Base-by-base conservation (phyloP, 352 stramenopile species). In the Phytophthora brassicae region DNA sequence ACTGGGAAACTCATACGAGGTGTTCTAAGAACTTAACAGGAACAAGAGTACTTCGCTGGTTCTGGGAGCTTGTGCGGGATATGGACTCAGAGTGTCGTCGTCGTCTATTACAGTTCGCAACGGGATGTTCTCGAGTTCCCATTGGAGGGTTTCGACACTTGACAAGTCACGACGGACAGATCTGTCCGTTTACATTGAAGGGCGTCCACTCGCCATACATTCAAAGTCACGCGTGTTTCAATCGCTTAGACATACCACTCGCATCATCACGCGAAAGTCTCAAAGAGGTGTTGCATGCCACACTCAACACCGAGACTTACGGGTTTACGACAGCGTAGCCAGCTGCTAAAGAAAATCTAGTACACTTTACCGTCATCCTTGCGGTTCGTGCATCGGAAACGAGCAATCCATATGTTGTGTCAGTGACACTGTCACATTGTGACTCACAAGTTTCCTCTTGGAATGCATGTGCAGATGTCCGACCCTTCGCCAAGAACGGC, bases 241-340 rank as follows among this genome's bases (percentile, higher is more conserved):
- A 88, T 41, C 65, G 67, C 0, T 92, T 99, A 51, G 96, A 99
- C 71, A 66, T 99, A 16, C 95, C 96, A n/a, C 38, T 98, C 38
- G 93, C 83, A 55, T 51, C 43, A 20, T 60, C 65, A 17, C 69
- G 61, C 11, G 56, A 79, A 35, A 81, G 97, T 43, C 56, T 84
- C 17, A 58, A 64, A 35, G 69, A 64, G 9, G 54, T 79, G 49
- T 51, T 86, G 1, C 59, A 70, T 38, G 69, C 65, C 22, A 75
- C 63, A 2, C 44, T 81, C 22, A 60, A 56, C 39, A 75, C 61
- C 0, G 74, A 83, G 33, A 46, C 47, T 19, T 79, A 79, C 45
- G 74, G 74, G 28, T 80, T 83, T 36, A 81, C 72, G 56, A 83
- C 63, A 19, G 63, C 49, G n/a, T 74, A 66, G 45, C 19, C n/a